Evolutionary conservation across 805 yeast species (phyloP), one percentile per base, ranked within the genome.

Genomic region (Kuraishia hungarica): DNA sequence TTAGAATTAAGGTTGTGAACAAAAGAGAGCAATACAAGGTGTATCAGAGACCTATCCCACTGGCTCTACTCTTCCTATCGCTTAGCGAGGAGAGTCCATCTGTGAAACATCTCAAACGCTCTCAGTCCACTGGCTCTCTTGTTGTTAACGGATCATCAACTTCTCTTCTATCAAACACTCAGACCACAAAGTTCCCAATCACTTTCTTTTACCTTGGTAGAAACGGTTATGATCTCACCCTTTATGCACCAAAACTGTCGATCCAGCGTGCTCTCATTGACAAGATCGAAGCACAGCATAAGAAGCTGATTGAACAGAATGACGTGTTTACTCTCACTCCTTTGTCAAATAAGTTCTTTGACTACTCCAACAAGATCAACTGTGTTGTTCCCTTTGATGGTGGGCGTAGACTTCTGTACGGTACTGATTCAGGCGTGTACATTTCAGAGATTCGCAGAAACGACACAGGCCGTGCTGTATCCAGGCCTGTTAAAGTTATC

Each of bases 331-430:
- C 94, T 1, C 73, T 86, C 59, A 83, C 85, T 19, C 86, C 90
- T 58, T 76, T 89, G 55, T 88, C 87, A 59, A 84, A 89, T 23
- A 77, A 87, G 58, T 82, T 83, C 63, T 92, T 92, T 69, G 90
- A 83, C 60, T 82, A 84, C 52, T 77, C 77, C 21, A 83, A 92
- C 65, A 81, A 87, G 58, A 88, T 93, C 62, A 91, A 89, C 65
- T 91, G 97, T 74, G 93, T 91, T 28, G 91, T 88, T 47, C 96
- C 97, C 39, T 87, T 89, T 68, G 96, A 94, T 65, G 97, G 97
- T 54, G 98, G 98, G 21, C 81, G 96, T 60, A 89, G 92, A 66
- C 72, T 92, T 60, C 68, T 94, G 39, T 92, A 89, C 64, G 98
- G 98, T 49, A 91, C 98, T 0, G 96, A 90, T 65, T 79, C 86